Evolutionary conservation across 768 basidiomycete species (phyloP).

Genomic region (Suillus sp.): DNA sequence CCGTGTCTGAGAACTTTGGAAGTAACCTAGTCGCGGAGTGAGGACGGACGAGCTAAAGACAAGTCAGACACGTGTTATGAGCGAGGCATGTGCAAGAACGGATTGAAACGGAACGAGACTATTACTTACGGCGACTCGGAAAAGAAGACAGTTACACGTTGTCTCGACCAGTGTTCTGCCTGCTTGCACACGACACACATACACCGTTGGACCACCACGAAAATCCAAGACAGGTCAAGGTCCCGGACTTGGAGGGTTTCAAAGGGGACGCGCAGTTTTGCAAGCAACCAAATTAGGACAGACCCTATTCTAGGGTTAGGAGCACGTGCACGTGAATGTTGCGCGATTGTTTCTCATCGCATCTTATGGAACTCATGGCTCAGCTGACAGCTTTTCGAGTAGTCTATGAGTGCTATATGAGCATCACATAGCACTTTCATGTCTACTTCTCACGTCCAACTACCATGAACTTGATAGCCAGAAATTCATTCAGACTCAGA

Average conservation of each 20-base stretch:
- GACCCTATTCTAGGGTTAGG: constrained; percentile 1
- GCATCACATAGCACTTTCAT: background rate
- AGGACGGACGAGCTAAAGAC: constrained; percentile 43
- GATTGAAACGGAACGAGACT: constrained; percentile 13
- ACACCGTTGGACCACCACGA: background rate
- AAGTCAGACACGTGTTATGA: constrained; percentile 48
- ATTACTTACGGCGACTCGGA: constrained; percentile 12
- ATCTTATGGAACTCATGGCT: background rate
- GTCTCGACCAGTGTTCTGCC: constrained; percentile 23
- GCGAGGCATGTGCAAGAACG: constrained; percentile 32
- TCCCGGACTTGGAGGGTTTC: background rate
- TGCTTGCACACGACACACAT: background rate
- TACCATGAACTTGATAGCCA: constrained; percentile 1
- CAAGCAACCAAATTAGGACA: constrained; percentile 13
- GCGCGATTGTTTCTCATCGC: constrained; percentile 3
- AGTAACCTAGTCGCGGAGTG: constrained; percentile 33
- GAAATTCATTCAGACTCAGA: background rate
- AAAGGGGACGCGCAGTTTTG: background rate
- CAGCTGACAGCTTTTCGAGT: background rate
- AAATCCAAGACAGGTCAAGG: background rate
- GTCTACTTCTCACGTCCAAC: background rate
- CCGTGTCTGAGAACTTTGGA: constrained; percentile 22
- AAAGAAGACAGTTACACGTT: constrained; percentile 16
- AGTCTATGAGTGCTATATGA: background rate
- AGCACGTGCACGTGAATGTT: constrained; percentile 6